These are phyloP conservation scores for Scedosporium aurantiacum DNA, from an alignment of 2,329 filamentous ascomycete species.

Conservation along the genomic window DNA sequence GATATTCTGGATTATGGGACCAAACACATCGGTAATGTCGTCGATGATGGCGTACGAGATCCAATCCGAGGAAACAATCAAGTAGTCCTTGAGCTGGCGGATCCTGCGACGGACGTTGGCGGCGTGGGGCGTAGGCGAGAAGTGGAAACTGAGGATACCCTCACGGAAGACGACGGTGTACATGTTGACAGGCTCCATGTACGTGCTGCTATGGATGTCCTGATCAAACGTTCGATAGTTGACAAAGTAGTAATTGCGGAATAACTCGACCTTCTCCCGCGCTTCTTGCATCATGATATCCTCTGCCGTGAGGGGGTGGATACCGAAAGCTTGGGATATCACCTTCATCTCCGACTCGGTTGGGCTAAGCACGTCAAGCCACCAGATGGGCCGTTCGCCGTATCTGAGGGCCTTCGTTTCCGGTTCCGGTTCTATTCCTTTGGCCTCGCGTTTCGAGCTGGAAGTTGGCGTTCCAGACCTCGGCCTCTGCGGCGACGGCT, in stretches of 20 bases:
- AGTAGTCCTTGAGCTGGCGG: conserved; percentile 84
- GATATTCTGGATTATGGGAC: conserved; percentile 81
- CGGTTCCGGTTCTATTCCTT: conserved; percentile 4
- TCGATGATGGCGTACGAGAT: conserved; percentile 97
- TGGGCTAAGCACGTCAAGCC: conserved; percentile 85
- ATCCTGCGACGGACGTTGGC: conserved; percentile 92
- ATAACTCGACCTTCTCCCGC: conserved; percentile 94
- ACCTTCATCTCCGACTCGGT: conserved; percentile 95
- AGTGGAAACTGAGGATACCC: conserved; percentile 92
- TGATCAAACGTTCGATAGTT: conserved; percentile 98
- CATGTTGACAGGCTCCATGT: conserved; percentile 92
- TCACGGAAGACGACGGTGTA: conserved; percentile 96
- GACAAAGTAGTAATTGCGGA: conserved; percentile 96
- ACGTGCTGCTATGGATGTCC: conserved; percentile 77
- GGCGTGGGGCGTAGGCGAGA: conserved; percentile 88
- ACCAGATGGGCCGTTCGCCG: conserved; percentile 87
- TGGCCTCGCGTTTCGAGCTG: background rate
- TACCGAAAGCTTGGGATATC: conserved; percentile 83
- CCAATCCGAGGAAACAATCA: conserved; percentile 91
- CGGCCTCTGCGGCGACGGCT: background rate
- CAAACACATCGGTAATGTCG: conserved; percentile 95
- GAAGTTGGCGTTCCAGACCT: background rate
- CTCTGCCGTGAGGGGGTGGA: conserved; percentile 89
- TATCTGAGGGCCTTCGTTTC: conserved; percentile 38
- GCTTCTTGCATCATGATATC: conserved; percentile 97